phyloP scores from a whole-genome alignment of 768 basidiomycete genomes.

The Suillus plorans region DNA sequence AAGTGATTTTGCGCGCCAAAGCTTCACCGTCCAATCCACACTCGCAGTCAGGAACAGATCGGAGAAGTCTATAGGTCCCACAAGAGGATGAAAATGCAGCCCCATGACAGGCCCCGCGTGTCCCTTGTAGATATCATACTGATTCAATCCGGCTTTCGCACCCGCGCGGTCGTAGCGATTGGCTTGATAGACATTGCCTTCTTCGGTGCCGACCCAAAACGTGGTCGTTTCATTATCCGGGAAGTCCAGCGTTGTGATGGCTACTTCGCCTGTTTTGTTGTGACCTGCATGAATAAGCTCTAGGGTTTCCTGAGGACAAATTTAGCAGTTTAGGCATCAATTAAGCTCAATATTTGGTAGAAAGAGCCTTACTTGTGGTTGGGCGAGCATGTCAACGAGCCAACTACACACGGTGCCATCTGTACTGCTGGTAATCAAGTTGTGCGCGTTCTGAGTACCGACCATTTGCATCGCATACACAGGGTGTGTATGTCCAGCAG shows the following conservation, averaged over 20 bases:
- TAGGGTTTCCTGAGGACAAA: conserved; percentile 75
- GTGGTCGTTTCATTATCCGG: conserved; percentile 95
- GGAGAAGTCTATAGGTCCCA: conserved; percentile 91
- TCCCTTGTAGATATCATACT: conserved; percentile 88
- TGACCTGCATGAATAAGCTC: conserved; percentile 87
- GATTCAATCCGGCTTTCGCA: conserved; percentile 92
- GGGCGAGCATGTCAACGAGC: conserved; percentile 98
- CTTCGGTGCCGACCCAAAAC: conserved; percentile 98
- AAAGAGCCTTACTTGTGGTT: conserved; percentile 72
- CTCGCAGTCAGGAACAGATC: conserved; percentile 92
- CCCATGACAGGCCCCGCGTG: conserved; percentile 95
- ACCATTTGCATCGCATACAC: conserved; percentile 99
- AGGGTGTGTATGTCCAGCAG: conserved; percentile 96
- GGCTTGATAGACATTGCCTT: conserved; percentile 95
- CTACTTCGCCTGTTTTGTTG: conserved; percentile 95
- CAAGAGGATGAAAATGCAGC: conserved; percentile 89
- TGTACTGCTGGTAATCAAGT: conserved; percentile 93
- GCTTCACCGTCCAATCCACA: conserved; percentile 97
- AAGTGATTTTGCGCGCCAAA: conserved; percentile 85
- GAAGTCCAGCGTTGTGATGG: conserved; percentile 91
- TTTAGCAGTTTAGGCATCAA: not conserved
- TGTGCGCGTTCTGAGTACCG: conserved; percentile 98
- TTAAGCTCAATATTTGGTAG: not conserved
- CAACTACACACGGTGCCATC: conserved; percentile 98
- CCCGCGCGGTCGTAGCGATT: conserved; percentile 97